Percentiles rank a stretch among this genome's conserved stretches.
These are phyloP conservation scores for Gentiana macrophylla DNA, from an alignment of 257 asterid genomes.

Conservation along the genomic window DNA sequence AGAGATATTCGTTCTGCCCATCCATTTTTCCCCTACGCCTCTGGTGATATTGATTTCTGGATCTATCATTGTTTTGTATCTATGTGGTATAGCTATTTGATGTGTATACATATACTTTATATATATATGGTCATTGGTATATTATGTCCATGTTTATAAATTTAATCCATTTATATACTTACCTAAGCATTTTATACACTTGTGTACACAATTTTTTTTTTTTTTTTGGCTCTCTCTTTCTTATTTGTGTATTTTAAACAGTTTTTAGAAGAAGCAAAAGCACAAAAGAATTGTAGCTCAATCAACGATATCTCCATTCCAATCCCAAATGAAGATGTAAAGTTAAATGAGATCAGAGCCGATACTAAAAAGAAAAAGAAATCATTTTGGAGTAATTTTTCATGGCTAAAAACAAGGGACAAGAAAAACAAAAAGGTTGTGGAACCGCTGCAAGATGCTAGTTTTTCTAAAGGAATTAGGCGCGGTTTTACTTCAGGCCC, in stretches of 20 bases:
- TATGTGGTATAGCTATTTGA: no score
- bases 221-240: not conserved
- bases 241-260: constrained; percentile 2
- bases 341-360: constrained; percentile 19
- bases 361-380: constrained; percentile 19
- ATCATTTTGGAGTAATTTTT: constrained; percentile 57
- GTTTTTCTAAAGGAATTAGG: constrained; percentile 13
- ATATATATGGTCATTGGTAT: no score
- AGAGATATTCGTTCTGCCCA: no score
- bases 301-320: no score
- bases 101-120: no score
- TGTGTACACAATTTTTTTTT: no score
- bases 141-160: no score
- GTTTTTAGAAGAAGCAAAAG: constrained; percentile 82
- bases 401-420: constrained; percentile 52
- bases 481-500: constrained; percentile 50
- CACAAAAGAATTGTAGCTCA: constrained; percentile 19
- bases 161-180: no score
- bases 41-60: not conserved
- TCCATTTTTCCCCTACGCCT: no score
- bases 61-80: not conserved
- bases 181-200: no score
- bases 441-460: constrained; percentile 14
- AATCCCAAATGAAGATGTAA: constrained; percentile 8
- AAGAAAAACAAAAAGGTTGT: constrained; percentile 26